A percentile compares a stretch with the other conserved stretches of the same genome.
These are phyloP conservation scores for Jimgerdemannia flammicorona DNA, from an alignment of 192 early-diverging fungal species.

Conservation along the genomic window DNA sequence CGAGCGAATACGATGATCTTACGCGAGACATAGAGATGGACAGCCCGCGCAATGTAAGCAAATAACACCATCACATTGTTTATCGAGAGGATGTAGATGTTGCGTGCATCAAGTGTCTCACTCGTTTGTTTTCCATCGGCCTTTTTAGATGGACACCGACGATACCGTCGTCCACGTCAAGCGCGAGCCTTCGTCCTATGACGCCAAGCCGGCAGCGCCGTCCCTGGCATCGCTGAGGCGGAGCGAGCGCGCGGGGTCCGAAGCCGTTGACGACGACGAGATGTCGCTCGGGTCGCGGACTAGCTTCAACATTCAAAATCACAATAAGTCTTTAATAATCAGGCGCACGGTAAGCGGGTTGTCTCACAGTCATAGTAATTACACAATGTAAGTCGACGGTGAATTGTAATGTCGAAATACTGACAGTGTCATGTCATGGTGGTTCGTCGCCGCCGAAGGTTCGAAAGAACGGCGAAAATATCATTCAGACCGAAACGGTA, in stretches of 20 bases:
- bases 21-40: constrained; percentile 13
- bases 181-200: not conserved
- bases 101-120: not conserved
- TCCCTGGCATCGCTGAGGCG: constrained; percentile 18
- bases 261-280: constrained; percentile 48
- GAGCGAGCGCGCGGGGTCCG: constrained; percentile 18
- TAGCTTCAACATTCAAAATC: constrained; percentile 45
- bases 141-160: constrained; percentile 7
- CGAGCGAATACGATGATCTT: constrained; percentile 45
- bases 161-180: constrained; percentile 2
- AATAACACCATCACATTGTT: not conserved
- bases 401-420: constrained; percentile 4
- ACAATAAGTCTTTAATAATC: constrained; percentile 62
- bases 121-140: not conserved
- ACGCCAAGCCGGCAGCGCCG: constrained; percentile 18
- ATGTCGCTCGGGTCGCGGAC: constrained; percentile 47
- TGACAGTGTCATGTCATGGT: constrained; percentile 35
- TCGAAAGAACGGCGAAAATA: constrained; percentile 53
- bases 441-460: constrained; percentile 35
- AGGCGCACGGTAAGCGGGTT: constrained; percentile 43
- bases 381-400: constrained; percentile 24
- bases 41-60: not conserved
- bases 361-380: constrained; percentile 18
- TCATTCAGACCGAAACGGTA: constrained; percentile 79
- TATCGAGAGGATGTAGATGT: too few relatives aligned